Evolutionary conservation across 2,329 filamentous ascomycete genomes (phyloP).

Genomic region (Emmonsiellopsis sp.): DNA sequence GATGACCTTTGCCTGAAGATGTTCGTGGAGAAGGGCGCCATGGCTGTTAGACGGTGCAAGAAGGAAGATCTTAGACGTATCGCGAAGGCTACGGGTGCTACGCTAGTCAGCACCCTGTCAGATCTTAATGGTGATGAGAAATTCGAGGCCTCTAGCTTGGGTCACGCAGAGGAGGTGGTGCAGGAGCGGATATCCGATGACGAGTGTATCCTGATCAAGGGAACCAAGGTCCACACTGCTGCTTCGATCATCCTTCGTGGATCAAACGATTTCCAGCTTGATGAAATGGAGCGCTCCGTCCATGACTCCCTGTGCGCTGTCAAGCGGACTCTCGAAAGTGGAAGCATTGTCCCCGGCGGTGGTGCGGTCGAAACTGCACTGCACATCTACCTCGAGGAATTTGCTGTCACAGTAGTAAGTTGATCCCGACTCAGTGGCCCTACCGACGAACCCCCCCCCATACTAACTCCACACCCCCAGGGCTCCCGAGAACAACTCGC

Average conservation of each 20-base stretch:
- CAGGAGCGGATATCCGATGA: constrained; percentile 98
- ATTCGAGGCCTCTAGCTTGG: constrained; percentile 83
- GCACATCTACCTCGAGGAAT: constrained; percentile 98
- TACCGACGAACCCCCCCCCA: background rate
- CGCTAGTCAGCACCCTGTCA: constrained; percentile 82
- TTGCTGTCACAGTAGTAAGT: constrained; percentile 81
- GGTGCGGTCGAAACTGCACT: constrained; percentile 97
- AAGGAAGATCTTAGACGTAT: constrained; percentile 96
- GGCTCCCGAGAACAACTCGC: constrained; percentile 93
- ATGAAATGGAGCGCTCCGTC: constrained; percentile 98
- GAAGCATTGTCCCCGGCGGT: constrained; percentile 91
- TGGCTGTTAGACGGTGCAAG: constrained; percentile 93
- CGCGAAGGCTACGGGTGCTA: constrained; percentile 90
- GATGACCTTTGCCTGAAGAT: constrained; percentile 92
- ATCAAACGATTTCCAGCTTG: constrained; percentile 89
- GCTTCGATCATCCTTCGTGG: constrained; percentile 94
- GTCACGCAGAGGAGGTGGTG: constrained; percentile 88
- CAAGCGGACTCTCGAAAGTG: constrained; percentile 93
- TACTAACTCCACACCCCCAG: constrained; percentile 23
- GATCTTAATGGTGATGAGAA: constrained; percentile 96
- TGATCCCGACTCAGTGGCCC: background rate
- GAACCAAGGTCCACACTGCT: constrained; percentile 86
- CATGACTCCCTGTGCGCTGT: constrained; percentile 96
- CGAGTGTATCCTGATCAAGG: constrained; percentile 94
- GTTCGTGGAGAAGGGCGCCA: constrained; percentile 88